Evolutionary conservation across 2,329 filamentous ascomycete genomes (phyloP).

Genomic region (Stachybotrys elegans): DNA sequence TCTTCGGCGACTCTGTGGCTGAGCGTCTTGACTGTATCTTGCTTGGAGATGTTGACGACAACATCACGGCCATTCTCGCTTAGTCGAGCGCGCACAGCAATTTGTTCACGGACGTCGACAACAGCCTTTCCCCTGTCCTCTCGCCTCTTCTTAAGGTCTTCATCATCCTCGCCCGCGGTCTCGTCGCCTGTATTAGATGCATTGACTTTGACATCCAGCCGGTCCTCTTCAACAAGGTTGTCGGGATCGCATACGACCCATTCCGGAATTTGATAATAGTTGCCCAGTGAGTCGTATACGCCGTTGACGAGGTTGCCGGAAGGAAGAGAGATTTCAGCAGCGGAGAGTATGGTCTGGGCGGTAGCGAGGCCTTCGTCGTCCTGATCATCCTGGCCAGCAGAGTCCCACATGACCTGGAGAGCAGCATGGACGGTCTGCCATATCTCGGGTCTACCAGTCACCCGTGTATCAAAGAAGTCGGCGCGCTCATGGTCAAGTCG

Average conservation of each 20-base stretch:
- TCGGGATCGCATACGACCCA: conserved; percentile 64
- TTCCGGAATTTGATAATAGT: conserved; percentile 64
- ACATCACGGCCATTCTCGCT: conserved; percentile 66
- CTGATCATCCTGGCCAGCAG: conserved; percentile 33
- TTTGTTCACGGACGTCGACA: conserved; percentile 45
- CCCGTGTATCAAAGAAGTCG: conserved; percentile 88
- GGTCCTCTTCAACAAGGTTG: conserved; percentile 42
- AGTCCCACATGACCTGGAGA: conserved; percentile 61
- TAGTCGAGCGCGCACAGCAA: conserved; percentile 57
- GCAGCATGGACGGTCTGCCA: conserved; percentile 73
- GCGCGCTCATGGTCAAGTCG: conserved; percentile 65
- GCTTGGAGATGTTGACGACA: conserved; percentile 48
- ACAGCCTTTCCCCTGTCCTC: conserved; percentile 55
- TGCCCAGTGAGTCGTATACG: conserved; percentile 66
- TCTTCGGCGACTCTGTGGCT: conserved; percentile 58
- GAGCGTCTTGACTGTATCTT: conserved; percentile 61
- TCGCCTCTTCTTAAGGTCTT: conserved; percentile 29
- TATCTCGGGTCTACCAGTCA: conserved; percentile 70
- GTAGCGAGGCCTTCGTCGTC: conserved; percentile 48
- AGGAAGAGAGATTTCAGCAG: conserved; percentile 69
- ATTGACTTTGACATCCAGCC: conserved; percentile 19
- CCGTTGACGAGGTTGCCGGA: conserved; percentile 68
- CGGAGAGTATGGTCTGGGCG: conserved; percentile 76
- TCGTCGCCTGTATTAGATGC: conserved; percentile 34
- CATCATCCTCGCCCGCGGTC: conserved; percentile 30